These are phyloP conservation scores for Tetramitus jugosus DNA, from an alignment of 208 protist genomes.

Conservation along the genomic window DNA sequence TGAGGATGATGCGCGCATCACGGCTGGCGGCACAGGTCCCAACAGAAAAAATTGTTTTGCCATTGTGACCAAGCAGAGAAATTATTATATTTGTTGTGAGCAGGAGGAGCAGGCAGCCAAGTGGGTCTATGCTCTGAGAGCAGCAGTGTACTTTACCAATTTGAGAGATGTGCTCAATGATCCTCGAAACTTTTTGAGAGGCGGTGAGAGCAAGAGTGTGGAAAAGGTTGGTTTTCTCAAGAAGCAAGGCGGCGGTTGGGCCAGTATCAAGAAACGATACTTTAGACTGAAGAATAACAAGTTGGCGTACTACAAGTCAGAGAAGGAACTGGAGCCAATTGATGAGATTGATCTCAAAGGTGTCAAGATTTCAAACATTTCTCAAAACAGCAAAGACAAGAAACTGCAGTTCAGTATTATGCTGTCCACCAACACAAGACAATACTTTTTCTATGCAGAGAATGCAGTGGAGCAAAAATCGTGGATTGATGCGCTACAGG, in stretches of 20 bases:
- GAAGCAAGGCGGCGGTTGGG: constrained; percentile 13
- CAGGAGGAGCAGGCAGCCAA: background rate
- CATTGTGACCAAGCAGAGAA: background rate
- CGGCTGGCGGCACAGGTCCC: no score
- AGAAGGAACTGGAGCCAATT: constrained; percentile 17
- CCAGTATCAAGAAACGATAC: background rate
- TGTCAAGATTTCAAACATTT: background rate
- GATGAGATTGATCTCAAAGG: constrained; percentile 5
- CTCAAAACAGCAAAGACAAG: constrained; percentile 1
- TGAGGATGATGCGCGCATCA: constrained; percentile 1
- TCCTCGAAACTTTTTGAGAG: constrained; percentile 9
- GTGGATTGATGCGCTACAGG: constrained; percentile 10
- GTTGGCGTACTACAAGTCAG: constrained; percentile 4
- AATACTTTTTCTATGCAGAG: constrained; percentile 10
- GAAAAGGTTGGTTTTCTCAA: constrained; percentile 9
- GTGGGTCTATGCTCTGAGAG: constrained; percentile 12
- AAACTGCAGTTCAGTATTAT: constrained; percentile 10
- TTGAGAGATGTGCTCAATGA: constrained; percentile 14
- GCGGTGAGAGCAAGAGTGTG: background rate
- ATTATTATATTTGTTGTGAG: constrained; percentile 12
- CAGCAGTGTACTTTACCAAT: constrained; percentile 9
- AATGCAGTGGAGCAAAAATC: background rate
- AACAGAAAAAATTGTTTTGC: constrained; percentile 22
- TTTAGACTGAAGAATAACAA: background rate
- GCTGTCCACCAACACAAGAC: background rate